These are phyloP conservation scores for Leishmania guyanensis DNA, from an alignment of 208 protist genomes.

Conservation along the genomic window DNA sequence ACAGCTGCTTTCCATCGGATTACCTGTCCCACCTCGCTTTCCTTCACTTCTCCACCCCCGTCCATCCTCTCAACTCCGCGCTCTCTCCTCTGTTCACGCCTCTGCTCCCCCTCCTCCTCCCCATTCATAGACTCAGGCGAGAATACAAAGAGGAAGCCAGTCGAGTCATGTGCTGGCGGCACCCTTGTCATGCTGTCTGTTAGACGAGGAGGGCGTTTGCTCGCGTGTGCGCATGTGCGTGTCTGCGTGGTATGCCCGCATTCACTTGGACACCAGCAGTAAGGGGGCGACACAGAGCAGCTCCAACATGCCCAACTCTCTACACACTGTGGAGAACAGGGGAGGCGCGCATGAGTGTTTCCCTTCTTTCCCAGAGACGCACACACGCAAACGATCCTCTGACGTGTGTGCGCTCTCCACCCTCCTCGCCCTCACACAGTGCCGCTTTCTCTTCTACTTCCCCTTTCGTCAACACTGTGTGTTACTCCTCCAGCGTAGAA, in stretches of 20 bases:
- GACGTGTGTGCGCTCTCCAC: too few relatives aligned
- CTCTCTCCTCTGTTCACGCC: neutral
- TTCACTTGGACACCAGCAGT: neutral
- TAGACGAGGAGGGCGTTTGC: neutral
- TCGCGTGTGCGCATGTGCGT: neutral
- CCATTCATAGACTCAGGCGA: neutral
- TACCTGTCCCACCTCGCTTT: neutral
- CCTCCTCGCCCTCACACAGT: too few relatives aligned
- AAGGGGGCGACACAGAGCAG: neutral
- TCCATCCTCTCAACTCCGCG: neutral
- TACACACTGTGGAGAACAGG: neutral
- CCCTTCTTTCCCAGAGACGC: neutral
- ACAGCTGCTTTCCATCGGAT: neutral
- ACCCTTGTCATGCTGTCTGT: neutral
- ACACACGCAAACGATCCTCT: neutral
- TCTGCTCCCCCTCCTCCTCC: neutral
- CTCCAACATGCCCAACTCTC: neutral
- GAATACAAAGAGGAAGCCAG: neutral
- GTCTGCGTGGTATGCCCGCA: neutral
- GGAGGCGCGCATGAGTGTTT: neutral
- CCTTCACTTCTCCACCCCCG: too few relatives aligned
- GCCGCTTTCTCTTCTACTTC: too few relatives aligned
- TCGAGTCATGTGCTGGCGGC: neutral
- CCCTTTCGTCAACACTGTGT: too few relatives aligned
- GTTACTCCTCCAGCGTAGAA: too few relatives aligned